Base-by-base conservation (phyloP, 129 eudicot species). In the Tanacetum coccineum region DNA sequence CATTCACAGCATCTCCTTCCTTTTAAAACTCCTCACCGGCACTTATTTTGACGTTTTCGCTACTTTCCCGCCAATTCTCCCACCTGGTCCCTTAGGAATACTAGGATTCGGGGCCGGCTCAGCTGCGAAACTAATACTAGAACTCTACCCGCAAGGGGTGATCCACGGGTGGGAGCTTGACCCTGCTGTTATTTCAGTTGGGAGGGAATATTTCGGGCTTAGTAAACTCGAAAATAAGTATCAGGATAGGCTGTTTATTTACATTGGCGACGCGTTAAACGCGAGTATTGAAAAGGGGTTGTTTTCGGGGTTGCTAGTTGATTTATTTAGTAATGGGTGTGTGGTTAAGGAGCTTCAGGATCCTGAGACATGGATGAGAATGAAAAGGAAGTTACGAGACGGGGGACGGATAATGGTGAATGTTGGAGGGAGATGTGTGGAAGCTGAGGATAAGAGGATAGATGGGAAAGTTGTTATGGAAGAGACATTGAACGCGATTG, bases 321-420 rank as follows among this genome's bases (percentile, higher is more conserved):
- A 91, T 79, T 74, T 91, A 76, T 91, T 85, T 75, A 75, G 86
- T 8, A 74, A 83, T 13, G 97, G 97, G 57, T 45, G 93, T 64
- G 63, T 91, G 76, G 72, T 87, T 7, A 88, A 93, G 74, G 96
- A 87, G 86, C 84, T 91, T 3, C 97, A 91, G 71, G 88, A 83
- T 52, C 80, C 90, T 55, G 64, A 42, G 8, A 85, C 96, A 0
- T 91, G 97, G 97, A 64, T 70, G 82, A 83, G 42, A 68, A 12
- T 87, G 90, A 91, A 80, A 81, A 70, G 17, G 58, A 81, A 79
- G 26, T 59, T 87, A 81, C 83, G 83, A 70, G 76, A 52, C 30
- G 96, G 96, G 1, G 97, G 97, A 78, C 81, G 88, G 79, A 80
- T 91, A 0, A 91, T 91, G 97, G 97, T 85, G 76, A 91, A 91